A percentile compares a stretch with the other conserved stretches of the same genome.
These are phyloP conservation scores for Melanomma pulvis-pyrius DNA, from an alignment of 495 filamentous ascomycete species.

Conservation along the genomic window DNA sequence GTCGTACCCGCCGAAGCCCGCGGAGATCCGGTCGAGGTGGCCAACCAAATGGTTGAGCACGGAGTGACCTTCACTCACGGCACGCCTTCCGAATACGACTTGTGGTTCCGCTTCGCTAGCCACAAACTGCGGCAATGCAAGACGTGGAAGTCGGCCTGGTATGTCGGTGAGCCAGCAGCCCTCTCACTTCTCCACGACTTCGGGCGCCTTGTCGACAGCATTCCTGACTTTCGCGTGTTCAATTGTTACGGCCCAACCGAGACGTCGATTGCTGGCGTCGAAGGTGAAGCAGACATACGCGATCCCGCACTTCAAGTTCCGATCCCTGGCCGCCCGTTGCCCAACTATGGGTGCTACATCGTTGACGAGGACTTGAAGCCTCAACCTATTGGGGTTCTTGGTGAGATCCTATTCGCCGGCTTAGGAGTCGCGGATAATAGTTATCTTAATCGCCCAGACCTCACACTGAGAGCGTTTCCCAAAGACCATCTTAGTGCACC, in stretches of 20 bases:
- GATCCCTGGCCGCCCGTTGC: background rate
- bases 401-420: conserved; percentile 9
- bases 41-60: background rate
- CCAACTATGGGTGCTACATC: conserved; percentile 4
- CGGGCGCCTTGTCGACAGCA: background rate
- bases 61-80: conserved; percentile 1
- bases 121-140: background rate
- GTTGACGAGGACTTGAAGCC: conserved; percentile 1
- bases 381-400: background rate
- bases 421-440: background rate
- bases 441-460: background rate
- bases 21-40: background rate
- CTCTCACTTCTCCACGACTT: background rate
- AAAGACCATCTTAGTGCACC: background rate
- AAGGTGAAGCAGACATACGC: background rate
- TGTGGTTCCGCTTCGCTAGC: conserved; percentile 12
- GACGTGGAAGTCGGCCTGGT: background rate
- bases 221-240: background rate
- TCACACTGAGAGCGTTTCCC: background rate
- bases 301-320: background rate
- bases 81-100: conserved; percentile 18
- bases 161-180: background rate
- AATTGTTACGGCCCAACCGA: conserved; percentile 23
- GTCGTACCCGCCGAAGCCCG: background rate
- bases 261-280: background rate